phyloP scores from a whole-genome alignment of 345 rosid genomes.

The Cochlearia excelsa region DNA sequence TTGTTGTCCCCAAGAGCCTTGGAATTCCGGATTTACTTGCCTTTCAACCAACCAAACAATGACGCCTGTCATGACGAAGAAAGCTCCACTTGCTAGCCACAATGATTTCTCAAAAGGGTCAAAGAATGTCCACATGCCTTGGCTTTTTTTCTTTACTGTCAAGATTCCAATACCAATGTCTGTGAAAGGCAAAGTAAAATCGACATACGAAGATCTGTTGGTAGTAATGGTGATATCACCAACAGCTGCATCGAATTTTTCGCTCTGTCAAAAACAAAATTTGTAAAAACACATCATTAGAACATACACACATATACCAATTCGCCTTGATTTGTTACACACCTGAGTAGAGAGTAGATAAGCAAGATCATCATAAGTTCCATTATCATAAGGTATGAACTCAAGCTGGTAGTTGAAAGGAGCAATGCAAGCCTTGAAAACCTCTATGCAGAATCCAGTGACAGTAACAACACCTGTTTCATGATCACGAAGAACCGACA shows the following conservation, averaged over 20 bases:
- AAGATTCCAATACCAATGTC: slow-evolving; percentile 29
- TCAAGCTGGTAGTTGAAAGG: slow-evolving; percentile 26
- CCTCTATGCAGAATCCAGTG: slow-evolving; percentile 42
- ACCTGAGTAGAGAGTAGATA: slow-evolving; percentile 39
- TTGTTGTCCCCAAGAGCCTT: slow-evolving; percentile 33
- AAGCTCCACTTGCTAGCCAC: slow-evolving; percentile 33
- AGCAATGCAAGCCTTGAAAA: slow-evolving; percentile 35
- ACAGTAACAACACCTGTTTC: slow-evolving; percentile 12
- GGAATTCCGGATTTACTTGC: slow-evolving; percentile 27
- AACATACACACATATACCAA: slow-evolving; percentile 3
- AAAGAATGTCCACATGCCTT: slow-evolving; percentile 30
- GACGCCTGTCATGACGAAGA: slow-evolving; percentile 27
- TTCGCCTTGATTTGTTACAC: not conserved
- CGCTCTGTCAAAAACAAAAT: slow-evolving; percentile 6
- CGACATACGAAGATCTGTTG: slow-evolving; percentile 30
- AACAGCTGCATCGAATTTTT: slow-evolving; percentile 35
- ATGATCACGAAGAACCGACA: slow-evolving; percentile 24
- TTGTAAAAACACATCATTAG: slow-evolving; percentile 1
- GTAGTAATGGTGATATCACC: slow-evolving; percentile 33
- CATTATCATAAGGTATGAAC: slow-evolving; percentile 33
- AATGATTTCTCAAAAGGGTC: slow-evolving; percentile 28
- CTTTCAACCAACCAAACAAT: slow-evolving; percentile 35
- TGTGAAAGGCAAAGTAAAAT: slow-evolving; percentile 32
- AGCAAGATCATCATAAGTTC: slow-evolving; percentile 34
- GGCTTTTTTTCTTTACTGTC: slow-evolving; percentile 17